Conservation (phyloP, 371 early-diverging fungal genomes). For the Parasitella parasitica region DNA sequence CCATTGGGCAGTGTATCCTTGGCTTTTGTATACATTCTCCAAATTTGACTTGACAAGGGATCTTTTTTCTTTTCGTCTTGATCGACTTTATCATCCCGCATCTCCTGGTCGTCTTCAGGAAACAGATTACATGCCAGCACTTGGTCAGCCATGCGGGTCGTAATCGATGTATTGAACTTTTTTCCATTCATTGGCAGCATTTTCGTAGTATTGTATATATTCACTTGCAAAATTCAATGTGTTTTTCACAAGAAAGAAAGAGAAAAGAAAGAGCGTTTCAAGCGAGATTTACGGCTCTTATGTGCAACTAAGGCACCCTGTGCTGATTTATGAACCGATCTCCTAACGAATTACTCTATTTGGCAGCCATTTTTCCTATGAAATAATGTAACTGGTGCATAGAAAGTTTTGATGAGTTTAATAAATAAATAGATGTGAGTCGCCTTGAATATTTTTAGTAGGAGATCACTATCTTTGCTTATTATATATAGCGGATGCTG, state of each 20-base stretch:
- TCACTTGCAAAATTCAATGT: too few relatives aligned
- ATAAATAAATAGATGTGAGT: neutral
- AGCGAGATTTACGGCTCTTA: neutral
- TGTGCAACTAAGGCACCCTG: neutral
- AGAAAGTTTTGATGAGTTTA: neutral
- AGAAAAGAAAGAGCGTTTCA: neutral
- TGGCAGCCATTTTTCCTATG: neutral
- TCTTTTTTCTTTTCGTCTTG: constrained; percentile 47
- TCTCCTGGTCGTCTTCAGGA: neutral
- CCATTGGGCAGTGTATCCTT: constrained; percentile 68
- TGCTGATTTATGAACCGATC: neutral
- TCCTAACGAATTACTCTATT: neutral
- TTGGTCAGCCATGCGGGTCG: constrained; percentile 16
- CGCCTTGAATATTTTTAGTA: neutral
- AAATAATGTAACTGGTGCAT: constrained; percentile 1
- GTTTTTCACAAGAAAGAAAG: neutral
- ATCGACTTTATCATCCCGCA: neutral
- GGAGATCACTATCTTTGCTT: neutral
- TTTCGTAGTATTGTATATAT: neutral
- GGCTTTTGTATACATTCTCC: constrained; percentile 70
- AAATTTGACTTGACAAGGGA: constrained; percentile 62
- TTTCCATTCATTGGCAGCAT: constrained; percentile 2
- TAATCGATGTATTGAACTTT: neutral
- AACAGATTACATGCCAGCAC: neutral
- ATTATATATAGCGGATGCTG: too few relatives aligned